Conservation (phyloP, 2,329 filamentous ascomycete genomes). For the Phialophora verrucosa region DNA sequence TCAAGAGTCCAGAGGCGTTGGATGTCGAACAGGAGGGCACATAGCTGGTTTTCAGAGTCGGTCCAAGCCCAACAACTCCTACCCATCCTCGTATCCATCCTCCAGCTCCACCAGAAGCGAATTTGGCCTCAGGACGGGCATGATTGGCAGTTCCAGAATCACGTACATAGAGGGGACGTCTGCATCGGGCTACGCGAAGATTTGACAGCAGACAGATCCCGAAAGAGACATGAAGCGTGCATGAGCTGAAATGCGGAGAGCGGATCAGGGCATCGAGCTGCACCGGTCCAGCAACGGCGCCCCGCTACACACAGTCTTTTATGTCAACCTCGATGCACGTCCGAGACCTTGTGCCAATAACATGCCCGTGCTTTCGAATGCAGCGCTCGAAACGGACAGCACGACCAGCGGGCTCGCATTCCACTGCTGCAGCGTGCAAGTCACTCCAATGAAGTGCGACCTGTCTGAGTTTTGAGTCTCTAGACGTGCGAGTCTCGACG, state of each 20-base stretch:
- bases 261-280: background rate
- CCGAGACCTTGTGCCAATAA: background rate
- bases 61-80: background rate
- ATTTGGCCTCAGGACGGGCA: background rate
- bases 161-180: background rate
- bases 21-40: no score
- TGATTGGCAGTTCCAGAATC: background rate
- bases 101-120: background rate
- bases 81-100: background rate
- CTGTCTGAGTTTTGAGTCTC: no score
- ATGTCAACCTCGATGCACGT: no score
- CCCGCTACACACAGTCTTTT: no score
- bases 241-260: background rate
- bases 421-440: background rate
- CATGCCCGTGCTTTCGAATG: background rate
- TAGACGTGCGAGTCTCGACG: background rate
- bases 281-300: no score
- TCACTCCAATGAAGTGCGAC: no score
- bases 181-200: background rate
- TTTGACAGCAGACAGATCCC: background rate
- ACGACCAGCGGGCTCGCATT: background rate
- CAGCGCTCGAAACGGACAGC: background rate
- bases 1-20: no score
- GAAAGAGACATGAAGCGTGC: background rate
- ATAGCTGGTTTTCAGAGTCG: background rate